A percentile compares a stretch with the other conserved stretches of the same genome.
phyloP scores from a whole-genome alignment of 164 flowering plant genomes.

The Aristolochia contorta region DNA sequence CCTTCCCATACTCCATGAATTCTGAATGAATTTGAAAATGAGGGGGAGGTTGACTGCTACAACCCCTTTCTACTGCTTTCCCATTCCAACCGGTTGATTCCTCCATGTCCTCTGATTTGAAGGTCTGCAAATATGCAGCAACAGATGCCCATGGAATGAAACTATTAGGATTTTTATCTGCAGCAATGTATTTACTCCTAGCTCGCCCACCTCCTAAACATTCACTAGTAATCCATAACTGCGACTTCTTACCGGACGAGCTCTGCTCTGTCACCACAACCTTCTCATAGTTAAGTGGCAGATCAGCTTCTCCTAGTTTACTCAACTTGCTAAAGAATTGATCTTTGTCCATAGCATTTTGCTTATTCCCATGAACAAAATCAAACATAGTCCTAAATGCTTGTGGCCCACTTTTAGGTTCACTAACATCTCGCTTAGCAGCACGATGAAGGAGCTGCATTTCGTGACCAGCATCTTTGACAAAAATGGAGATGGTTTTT shows the following conservation, averaged over 20 bases:
- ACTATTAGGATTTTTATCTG: conserved; percentile 35
- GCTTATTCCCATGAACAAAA: conserved; percentile 35
- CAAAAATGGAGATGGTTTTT: conserved; percentile 60
- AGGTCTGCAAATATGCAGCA: conserved; percentile 63
- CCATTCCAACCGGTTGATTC: conserved; percentile 14
- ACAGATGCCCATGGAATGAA: conserved; percentile 88
- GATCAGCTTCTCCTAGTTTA: conserved; percentile 29
- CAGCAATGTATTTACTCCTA: conserved; percentile 21
- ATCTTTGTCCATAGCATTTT: conserved; percentile 39
- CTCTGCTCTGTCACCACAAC: conserved; percentile 55
- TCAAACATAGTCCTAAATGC: conserved; percentile 33
- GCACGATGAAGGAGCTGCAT: conserved; percentile 79
- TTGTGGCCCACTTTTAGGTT: conserved; percentile 34
- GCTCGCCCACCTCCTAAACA: conserved; percentile 48
- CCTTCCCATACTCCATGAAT: conserved; percentile 24
- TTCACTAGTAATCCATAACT: conserved; percentile 78
- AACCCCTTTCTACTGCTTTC: conserved; percentile 14
- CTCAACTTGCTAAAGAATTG: conserved; percentile 55
- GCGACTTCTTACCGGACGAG: conserved; percentile 34
- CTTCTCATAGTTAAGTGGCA: conserved; percentile 72
- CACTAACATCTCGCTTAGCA: conserved; percentile 26
- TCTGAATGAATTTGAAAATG: conserved; percentile 24
- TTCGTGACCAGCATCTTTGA: conserved; percentile 67
- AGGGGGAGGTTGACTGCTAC: conserved; percentile 16
- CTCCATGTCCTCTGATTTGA: conserved; percentile 18